Conservation (phyloP, 768 basidiomycete species). For the Lentinus brumalis region DNA sequence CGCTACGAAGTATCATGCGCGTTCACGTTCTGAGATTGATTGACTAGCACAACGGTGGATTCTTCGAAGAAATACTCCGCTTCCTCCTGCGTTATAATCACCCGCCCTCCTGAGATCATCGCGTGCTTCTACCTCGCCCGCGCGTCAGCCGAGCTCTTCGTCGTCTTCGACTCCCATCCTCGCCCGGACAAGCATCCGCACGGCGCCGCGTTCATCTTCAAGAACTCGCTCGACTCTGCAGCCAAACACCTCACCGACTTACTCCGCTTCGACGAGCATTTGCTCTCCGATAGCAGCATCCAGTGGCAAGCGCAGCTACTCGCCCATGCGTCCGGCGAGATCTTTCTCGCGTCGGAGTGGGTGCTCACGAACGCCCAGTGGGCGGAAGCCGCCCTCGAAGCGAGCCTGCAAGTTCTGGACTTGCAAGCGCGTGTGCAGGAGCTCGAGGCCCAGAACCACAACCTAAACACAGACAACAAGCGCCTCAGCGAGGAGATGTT, state of each 20-base stretch:
- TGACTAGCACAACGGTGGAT: constrained; percentile 19
- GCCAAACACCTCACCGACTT: constrained; percentile 48
- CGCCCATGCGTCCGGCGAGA: constrained; percentile 58
- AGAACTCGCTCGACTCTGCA: constrained; percentile 44
- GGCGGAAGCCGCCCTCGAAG: constrained; percentile 45
- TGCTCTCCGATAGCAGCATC: constrained; percentile 45
- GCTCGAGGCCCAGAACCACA: constrained; percentile 35
- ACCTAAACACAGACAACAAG: constrained; percentile 24
- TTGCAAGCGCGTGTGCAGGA: constrained; percentile 44
- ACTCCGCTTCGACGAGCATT: constrained; percentile 48
- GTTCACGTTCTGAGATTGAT: neutral
- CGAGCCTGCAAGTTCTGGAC: constrained; percentile 50
- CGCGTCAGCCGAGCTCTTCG: constrained; percentile 40
- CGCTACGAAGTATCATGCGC: neutral
- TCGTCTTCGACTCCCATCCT: constrained; percentile 70
- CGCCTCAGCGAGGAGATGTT: constrained; percentile 7
- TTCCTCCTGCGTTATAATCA: constrained; percentile 53
- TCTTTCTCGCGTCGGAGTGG: constrained; percentile 43
- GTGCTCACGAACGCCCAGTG: constrained; percentile 24
- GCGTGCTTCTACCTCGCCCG: constrained; percentile 45
- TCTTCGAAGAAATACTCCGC: constrained; percentile 13
- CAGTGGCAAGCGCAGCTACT: constrained; percentile 72
- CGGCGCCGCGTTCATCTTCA: constrained; percentile 62
- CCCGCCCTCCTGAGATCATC: constrained; percentile 72
- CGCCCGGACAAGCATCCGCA: constrained; percentile 53